A percentile compares a stretch with the other conserved stretches of the same genome.
These are phyloP conservation scores for Debaryomyces tyrocola DNA, from an alignment of 805 yeast genomes.

Conservation along the genomic window DNA sequence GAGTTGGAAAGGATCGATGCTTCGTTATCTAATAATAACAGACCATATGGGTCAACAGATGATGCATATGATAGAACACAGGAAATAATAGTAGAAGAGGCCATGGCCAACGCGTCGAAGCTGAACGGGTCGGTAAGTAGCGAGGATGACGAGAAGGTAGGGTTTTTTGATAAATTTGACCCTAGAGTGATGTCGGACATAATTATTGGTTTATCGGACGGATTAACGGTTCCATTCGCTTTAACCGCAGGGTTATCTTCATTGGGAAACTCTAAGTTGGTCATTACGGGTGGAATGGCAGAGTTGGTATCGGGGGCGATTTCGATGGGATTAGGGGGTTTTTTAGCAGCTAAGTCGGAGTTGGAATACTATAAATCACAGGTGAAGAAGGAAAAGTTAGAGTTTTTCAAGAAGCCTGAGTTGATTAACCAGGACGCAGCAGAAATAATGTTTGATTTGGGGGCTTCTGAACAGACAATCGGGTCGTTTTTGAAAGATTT, in stretches of 20 bases:
- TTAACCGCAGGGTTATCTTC: constrained; percentile 94
- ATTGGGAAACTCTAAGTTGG: constrained; percentile 84
- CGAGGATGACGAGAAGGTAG: constrained; percentile 21
- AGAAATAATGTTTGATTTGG: constrained; percentile 76
- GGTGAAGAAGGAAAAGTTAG: constrained; percentile 67
- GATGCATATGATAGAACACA: constrained; percentile 33
- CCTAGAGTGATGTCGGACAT: constrained; percentile 94
- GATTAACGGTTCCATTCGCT: constrained; percentile 98
- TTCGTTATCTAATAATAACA: constrained; percentile 30
- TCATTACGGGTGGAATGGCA: constrained; percentile 97
- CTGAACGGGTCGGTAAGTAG: constrained; percentile 7
- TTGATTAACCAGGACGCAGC: constrained; percentile 73
- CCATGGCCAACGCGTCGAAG: constrained; percentile 29
- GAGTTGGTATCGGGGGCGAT: constrained; percentile 96
- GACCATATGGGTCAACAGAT: constrained; percentile 38
- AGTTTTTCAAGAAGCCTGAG: constrained; percentile 64
- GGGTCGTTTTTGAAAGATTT: constrained; percentile 73
- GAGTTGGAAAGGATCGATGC: constrained; percentile 31
- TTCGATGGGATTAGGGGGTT: constrained; percentile 98
- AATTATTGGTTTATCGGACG: constrained; percentile 92
- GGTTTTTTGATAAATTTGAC: constrained; percentile 58
- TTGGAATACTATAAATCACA: constrained; percentile 70
- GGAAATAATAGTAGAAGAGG: constrained; percentile 37
- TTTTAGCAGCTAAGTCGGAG: constrained; percentile 90
- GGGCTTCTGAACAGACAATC: constrained; percentile 71